Evolutionary conservation across 176 grass and related monocot species (phyloP).

Genomic region (Carex scoparia): DNA sequence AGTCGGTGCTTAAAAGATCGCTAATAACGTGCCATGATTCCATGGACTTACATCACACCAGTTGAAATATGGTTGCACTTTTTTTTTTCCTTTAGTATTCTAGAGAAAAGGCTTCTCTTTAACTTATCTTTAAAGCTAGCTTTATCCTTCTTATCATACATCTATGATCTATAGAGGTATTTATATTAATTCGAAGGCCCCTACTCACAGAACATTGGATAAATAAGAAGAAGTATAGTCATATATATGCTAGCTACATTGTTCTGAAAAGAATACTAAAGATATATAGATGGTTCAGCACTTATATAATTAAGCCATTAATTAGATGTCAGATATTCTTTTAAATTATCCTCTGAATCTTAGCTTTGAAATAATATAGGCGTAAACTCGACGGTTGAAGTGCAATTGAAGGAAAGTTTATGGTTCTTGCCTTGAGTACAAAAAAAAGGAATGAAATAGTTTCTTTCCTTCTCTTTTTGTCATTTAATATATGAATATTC

Average conservation of each 20-base stretch:
- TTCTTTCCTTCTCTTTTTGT: background rate
- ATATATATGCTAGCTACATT: background rate
- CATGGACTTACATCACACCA: background rate
- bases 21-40: conserved; percentile 23
- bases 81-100: background rate
- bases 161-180: background rate
- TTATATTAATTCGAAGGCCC: background rate
- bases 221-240: background rate
- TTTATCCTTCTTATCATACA: background rate
- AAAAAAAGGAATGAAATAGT: background rate
- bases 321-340: background rate
- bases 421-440: background rate
- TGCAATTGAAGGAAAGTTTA: conserved; percentile 25
- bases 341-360: background rate
- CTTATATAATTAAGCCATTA: background rate
- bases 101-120: background rate
- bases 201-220: background rate
- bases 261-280: background rate
- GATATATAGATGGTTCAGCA: background rate
- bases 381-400: conserved; percentile 15
- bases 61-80: background rate
- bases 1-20: background rate
- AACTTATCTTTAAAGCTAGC: background rate
- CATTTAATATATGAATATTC: background rate
- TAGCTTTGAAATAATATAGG: background rate